Percentiles rank a stretch among this genome's conserved stretches.
Evolutionary conservation across 2,329 filamentous ascomycete genomes (phyloP).

Genomic region (Colletotrichum agaves): DNA sequence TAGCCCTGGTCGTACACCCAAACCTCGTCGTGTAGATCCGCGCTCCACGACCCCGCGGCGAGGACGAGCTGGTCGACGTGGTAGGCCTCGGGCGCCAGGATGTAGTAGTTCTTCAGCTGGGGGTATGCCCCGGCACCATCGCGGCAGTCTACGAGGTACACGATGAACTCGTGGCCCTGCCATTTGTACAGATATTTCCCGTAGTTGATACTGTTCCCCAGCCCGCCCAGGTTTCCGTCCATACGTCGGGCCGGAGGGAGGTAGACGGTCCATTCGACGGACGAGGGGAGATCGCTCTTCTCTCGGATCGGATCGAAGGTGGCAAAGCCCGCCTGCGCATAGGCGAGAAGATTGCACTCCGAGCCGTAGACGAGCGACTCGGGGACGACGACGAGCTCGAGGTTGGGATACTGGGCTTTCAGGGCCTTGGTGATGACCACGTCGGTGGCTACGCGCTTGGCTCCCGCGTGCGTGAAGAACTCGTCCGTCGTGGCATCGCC

Average conservation of each 20-base stretch:
- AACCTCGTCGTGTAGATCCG: conserved; percentile 70
- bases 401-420: conserved; percentile 54
- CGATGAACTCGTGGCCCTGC: conserved; percentile 53
- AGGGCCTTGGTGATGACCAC: conserved; percentile 53
- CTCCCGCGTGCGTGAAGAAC: conserved; percentile 55
- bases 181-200: conserved; percentile 57
- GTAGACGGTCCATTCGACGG: conserved; percentile 53
- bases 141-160: conserved; percentile 55
- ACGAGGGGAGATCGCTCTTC: conserved; percentile 45
- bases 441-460: conserved; percentile 55
- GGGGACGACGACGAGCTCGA: conserved; percentile 53
- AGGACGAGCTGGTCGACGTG: conserved; percentile 63
- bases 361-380: conserved; percentile 15
- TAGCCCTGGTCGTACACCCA: conserved; percentile 72
- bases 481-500: conserved; percentile 37
- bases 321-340: conserved; percentile 54
- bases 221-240: conserved; percentile 49
- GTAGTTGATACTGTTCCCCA: conserved; percentile 49
- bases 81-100: conserved; percentile 48
- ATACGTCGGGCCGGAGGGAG: conserved; percentile 53
- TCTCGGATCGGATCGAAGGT: conserved; percentile 45
- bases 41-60: conserved; percentile 64
- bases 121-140: conserved; percentile 50
- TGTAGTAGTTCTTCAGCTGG: conserved; percentile 48
- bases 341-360: conserved; percentile 53